Base-by-base conservation (phyloP, 2,329 filamentous ascomycete species). In the Aspergillus pseudoviridinutans region DNA sequence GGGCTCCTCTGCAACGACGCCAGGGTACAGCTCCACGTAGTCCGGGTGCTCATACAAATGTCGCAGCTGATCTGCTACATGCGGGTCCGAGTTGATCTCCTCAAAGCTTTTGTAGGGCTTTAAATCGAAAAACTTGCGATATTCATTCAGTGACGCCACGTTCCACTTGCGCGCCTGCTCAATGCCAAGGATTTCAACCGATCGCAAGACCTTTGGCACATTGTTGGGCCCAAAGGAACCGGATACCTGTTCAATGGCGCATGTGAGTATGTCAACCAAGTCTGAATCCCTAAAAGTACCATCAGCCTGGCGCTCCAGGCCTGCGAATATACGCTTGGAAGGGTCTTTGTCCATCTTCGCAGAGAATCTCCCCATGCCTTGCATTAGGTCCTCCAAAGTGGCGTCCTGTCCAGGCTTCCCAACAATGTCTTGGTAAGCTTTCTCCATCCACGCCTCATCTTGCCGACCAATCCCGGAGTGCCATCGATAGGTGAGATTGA, bases 401-500 rank as follows among this genome's bases (percentile, higher is more conserved):
- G 92, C 76, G 6, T 83, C 74, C 47, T 80, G 68, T 14, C 81
- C 74, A 56, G 86, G 75, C 72, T 86, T 85, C 51, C 82, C 81
- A 61, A 91, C 85, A 1, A 90, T 71, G 44, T 83, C 75, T 1
- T 76, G 71, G 68, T 89, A 91, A 59, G 90, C 81, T 17, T 87
- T 79, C 64, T 91, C 82, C 22, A 91, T 88, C 90, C 91, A 95
- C 63, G 86, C 81, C 68, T 94, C 91, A 66, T 96, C 91, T 61
- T 84, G 86, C 57, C 85, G 83, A 38, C 82, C 83, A 64, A 94
- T 89, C 64, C 88, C 87, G 2, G 90, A 91, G 76, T 95, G 91
- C 90, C 91, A 95, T 61, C 91, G 83, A 72, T 96, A 95, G 63
- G 89, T 88, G 8, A 96, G 80, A 69, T 94, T 95, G 80, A 96